Conservation (phyloP, 345 rosid species). For the Rhodomyrtus tomentosa region DNA sequence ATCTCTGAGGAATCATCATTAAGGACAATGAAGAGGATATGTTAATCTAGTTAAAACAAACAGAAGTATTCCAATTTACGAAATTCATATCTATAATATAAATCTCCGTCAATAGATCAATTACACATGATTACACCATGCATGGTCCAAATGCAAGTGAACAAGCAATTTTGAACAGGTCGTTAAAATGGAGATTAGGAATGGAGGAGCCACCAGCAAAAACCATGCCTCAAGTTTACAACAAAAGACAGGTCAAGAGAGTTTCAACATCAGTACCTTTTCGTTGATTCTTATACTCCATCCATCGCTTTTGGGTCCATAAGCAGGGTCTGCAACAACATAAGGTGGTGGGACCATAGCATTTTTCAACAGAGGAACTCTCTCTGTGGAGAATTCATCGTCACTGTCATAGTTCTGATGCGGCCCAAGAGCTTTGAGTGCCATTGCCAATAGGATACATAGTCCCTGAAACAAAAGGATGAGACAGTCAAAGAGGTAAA, state of each 20-base stretch:
- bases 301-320: slow-evolving; percentile 38
- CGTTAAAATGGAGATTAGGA: not conserved
- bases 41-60: not conserved
- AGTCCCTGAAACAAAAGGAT: slow-evolving; percentile 34
- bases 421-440: slow-evolving; percentile 72
- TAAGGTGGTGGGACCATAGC: slow-evolving; percentile 32
- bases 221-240: not conserved
- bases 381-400: slow-evolving; percentile 49
- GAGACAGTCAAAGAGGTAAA: not conserved
- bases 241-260: not conserved
- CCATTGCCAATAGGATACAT: slow-evolving; percentile 46
- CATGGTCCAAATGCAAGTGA: not conserved
- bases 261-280: slow-evolving; percentile 19
- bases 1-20: not conserved
- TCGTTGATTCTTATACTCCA: slow-evolving; percentile 46
- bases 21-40: not conserved
- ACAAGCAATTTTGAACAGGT: not conserved
- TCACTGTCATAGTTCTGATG: slow-evolving; percentile 63
- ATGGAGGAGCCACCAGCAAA: not conserved
- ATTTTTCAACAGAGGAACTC: slow-evolving; percentile 56
- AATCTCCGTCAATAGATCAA: not conserved
- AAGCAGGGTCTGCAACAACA: slow-evolving; percentile 54
- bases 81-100: not conserved
- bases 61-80: not conserved
- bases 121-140: not conserved